Evolutionary conservation across 371 early-diverging fungal species (phyloP).

Genomic region (Mucor velutinosus): DNA sequence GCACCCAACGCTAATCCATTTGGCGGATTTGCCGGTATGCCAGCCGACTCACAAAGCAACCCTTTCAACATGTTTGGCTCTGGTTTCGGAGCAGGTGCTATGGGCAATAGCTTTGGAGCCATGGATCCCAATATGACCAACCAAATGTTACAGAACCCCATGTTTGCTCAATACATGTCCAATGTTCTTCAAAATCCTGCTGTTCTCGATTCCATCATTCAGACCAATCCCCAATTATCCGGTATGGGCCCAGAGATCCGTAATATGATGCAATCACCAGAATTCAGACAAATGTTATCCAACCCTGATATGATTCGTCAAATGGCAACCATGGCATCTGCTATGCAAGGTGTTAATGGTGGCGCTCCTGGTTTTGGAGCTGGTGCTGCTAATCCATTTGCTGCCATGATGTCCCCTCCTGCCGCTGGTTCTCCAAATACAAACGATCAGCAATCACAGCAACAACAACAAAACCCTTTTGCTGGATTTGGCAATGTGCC

Average conservation of each 20-base stretch:
- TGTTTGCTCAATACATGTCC: slow-evolving; percentile 80
- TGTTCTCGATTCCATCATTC: slow-evolving; percentile 80
- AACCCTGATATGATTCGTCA: slow-evolving; percentile 83
- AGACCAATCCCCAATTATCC: slow-evolving; percentile 80
- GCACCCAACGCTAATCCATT: slow-evolving; percentile 34
- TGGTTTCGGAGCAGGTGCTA: slow-evolving; percentile 57
- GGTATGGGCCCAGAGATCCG: slow-evolving; percentile 87
- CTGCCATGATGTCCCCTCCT: slow-evolving; percentile 3
- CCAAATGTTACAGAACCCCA: slow-evolving; percentile 82
- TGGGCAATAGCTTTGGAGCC: slow-evolving; percentile 62
- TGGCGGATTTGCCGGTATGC: slow-evolving; percentile 43
- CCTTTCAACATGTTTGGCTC: slow-evolving; percentile 58
- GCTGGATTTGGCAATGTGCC: slow-evolving; percentile 58
- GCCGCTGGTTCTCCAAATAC: slow-evolving; percentile 2
- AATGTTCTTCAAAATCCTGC: slow-evolving; percentile 80
- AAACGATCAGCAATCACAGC: slow-evolving; percentile 22
- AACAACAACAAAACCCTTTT: slow-evolving; percentile 62
- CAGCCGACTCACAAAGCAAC: slow-evolving; percentile 47
- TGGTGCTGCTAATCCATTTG: slow-evolving; percentile 4
- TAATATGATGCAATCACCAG: slow-evolving; percentile 75
- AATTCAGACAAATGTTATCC: slow-evolving; percentile 83
- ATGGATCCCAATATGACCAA: slow-evolving; percentile 74
- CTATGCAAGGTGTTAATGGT: slow-evolving; percentile 59
- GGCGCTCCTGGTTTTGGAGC: slow-evolving; percentile 46
- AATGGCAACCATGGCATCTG: slow-evolving; percentile 76